Evolutionary conservation across 129 eudicot genomes (phyloP), one percentile per base, ranked within the genome.

Genomic region (Silybum marianum): DNA sequence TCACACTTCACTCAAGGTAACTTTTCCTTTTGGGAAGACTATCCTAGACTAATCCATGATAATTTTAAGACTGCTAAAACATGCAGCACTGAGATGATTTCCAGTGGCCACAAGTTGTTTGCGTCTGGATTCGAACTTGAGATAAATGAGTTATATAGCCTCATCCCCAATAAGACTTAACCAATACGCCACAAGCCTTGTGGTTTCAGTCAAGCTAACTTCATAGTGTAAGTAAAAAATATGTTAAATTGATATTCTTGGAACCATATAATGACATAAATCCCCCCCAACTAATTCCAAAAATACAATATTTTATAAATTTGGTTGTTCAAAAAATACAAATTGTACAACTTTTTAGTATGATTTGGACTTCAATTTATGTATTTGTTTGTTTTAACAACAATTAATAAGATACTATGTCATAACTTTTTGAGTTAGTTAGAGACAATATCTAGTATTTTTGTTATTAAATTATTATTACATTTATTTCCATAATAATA

Each of bases 401-500:
- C 6, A 54, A 54, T n/a, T n/a, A 54, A 54, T 51, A 19, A 51
- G 21, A 42, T 42, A 42, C 9, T 9, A 42, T 44, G 16, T 54
- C 23, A 54, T 16, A 54, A 54, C 7, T 1, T 1, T 1, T 54
- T 54, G 22, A 54, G 65, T 14, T 54, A 54, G 16, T 9, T 54
- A 54, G 8, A 54, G 63, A 54, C 4, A 4, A 4, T 3, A 32
- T 54, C 65, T 54, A 54, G 65, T 14, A 54, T 54, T 54, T 54
- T 54, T 54, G 22, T n/a, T 54, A 54, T 54, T 54, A 54, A 54
- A 54, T 16, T 54, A 54, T 18, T 38, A 38, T 7, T 8, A 38
- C 65, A 54, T 54, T 54, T 54, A 54, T 54, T 11, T 30, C 73
- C 19, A 60, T 80, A 32, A 60, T 80, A 32, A 32, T 32, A 62